phyloP scores from a whole-genome alignment of 768 basidiomycete species.

The Kwoniella shandongensis region DNA sequence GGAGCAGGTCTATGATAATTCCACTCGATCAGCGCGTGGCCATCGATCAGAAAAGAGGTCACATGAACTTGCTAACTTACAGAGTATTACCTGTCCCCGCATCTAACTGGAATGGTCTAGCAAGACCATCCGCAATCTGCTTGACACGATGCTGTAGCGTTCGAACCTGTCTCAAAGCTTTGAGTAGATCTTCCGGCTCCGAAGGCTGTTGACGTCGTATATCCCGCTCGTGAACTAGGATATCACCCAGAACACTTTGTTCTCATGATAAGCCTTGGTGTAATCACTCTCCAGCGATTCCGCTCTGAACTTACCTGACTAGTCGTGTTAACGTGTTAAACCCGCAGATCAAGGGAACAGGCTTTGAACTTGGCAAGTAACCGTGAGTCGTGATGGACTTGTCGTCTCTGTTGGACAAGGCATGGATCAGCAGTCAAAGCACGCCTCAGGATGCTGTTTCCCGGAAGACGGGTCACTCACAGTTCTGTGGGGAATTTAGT shows the following conservation, averaged over 20 bases:
- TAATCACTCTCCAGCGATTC: too few relatives aligned
- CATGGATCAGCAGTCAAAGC: not conserved
- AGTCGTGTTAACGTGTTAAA: conserved; percentile 34
- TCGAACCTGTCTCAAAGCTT: conserved; percentile 21
- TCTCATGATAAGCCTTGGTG: not conserved
- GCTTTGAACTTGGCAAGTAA: conserved; percentile 20
- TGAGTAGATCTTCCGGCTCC: conserved; percentile 28
- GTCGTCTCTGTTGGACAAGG: conserved; percentile 19
- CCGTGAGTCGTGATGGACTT: conserved; percentile 27
- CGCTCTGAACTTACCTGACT: conserved; percentile 14
- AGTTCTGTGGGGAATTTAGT: conserved; percentile 29
- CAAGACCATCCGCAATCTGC: conserved; percentile 21
- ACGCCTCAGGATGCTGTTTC: not conserved
- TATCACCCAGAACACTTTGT: conserved; percentile 29
- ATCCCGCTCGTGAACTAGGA: conserved; percentile 31
- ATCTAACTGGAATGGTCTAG: conserved; percentile 29
- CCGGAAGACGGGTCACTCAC: conserved; percentile 14
- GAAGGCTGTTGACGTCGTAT: conserved; percentile 25
- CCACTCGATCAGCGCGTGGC: not conserved
- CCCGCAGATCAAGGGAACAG: conserved; percentile 26
- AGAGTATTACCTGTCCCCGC: conserved; percentile 11
- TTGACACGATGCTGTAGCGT: conserved; percentile 23
- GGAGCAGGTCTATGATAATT: conserved; percentile 26
- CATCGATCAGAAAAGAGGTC: not conserved
- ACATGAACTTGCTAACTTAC: conserved; percentile 9